phyloP scores from a whole-genome alignment of 768 basidiomycete species.

The Hericium coralloides region DNA sequence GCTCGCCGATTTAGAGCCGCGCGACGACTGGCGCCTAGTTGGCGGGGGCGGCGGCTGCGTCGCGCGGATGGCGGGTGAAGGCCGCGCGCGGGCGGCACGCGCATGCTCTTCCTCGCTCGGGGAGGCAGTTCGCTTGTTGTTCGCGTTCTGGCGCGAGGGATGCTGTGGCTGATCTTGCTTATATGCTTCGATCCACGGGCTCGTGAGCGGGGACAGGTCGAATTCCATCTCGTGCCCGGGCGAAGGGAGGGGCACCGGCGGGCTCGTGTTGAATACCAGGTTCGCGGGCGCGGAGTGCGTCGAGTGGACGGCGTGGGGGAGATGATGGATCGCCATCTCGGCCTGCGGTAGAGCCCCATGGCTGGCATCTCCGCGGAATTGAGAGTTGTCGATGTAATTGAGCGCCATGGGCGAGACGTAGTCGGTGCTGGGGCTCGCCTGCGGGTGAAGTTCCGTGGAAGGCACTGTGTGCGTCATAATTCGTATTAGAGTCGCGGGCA shows the following conservation, averaged over 20 bases:
- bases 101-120: slow-evolving; percentile 10
- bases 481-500: slow-evolving; percentile 31
- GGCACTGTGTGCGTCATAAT: slow-evolving; percentile 2
- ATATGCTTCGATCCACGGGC: slow-evolving; percentile 67
- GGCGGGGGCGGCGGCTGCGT: slow-evolving; percentile 3
- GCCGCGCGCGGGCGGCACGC: slow-evolving; percentile 7
- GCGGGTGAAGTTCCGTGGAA: slow-evolving; percentile 59
- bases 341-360: slow-evolving; percentile 9
- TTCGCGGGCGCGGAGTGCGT: slow-evolving; percentile 63
- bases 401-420: slow-evolving; percentile 58
- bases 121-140: slow-evolving; percentile 12
- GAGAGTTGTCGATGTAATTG: slow-evolving; percentile 26
- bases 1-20: slow-evolving; percentile 13
- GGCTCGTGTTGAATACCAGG: slow-evolving; percentile 52
- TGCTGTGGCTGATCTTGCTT: slow-evolving; percentile 25
- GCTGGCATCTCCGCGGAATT: slow-evolving; percentile 16
- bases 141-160: slow-evolving; percentile 10
- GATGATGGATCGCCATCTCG: slow-evolving; percentile 19
- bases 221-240: slow-evolving; percentile 47
- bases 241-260: slow-evolving; percentile 30
- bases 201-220: slow-evolving; percentile 73
- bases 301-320: slow-evolving; percentile 15
- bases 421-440: slow-evolving; percentile 37
- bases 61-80: slow-evolving; percentile 6
- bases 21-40: background rate